Evolutionary conservation across 2,329 filamentous ascomycete species (phyloP).

Genomic region (Kalmusia sp.): DNA sequence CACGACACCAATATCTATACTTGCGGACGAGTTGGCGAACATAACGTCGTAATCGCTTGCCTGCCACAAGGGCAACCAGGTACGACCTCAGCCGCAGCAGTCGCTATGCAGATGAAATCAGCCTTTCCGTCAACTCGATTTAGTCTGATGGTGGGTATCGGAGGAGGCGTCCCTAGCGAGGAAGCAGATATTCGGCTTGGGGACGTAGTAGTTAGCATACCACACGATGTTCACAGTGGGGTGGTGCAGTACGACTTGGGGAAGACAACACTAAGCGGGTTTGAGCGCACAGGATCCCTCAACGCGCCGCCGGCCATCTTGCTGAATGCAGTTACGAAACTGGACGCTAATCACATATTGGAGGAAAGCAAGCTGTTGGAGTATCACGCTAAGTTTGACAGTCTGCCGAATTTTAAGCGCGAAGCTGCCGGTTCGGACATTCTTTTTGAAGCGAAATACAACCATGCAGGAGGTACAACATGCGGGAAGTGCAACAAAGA

Average conservation of each 20-base stretch:
- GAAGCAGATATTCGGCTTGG: conserved; percentile 23
- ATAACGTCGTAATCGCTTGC: conserved; percentile 42
- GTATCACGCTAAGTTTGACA: not conserved
- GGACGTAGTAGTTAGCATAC: conserved; percentile 28
- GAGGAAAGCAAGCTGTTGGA: not conserved
- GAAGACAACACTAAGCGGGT: conserved; percentile 9
- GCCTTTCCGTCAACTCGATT: conserved; percentile 24
- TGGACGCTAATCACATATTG: not conserved
- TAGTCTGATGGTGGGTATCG: conserved; percentile 29
- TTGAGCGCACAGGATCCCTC: conserved; percentile 10
- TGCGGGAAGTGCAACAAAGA: not conserved
- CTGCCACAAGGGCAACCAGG: conserved; percentile 26
- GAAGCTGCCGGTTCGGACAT: not conserved
- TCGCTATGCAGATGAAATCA: conserved; percentile 18
- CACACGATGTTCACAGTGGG: conserved; percentile 22
- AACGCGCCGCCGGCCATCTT: conserved; percentile 10
- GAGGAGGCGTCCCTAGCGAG: conserved; percentile 20
- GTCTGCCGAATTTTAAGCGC: not conserved
- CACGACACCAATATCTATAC: conserved; percentile 37
- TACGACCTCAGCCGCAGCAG: conserved; percentile 18
- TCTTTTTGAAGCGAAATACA: not conserved
- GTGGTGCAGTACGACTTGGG: conserved; percentile 26
- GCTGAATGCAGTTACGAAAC: conserved; percentile 13
- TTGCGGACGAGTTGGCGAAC: conserved; percentile 47
- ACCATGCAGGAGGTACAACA: not conserved